A percentile compares a stretch with the other conserved stretches of the same genome.
phyloP scores from a whole-genome alignment of 805 yeast genomes.

The Hanseniaspora guilliermondii region DNA sequence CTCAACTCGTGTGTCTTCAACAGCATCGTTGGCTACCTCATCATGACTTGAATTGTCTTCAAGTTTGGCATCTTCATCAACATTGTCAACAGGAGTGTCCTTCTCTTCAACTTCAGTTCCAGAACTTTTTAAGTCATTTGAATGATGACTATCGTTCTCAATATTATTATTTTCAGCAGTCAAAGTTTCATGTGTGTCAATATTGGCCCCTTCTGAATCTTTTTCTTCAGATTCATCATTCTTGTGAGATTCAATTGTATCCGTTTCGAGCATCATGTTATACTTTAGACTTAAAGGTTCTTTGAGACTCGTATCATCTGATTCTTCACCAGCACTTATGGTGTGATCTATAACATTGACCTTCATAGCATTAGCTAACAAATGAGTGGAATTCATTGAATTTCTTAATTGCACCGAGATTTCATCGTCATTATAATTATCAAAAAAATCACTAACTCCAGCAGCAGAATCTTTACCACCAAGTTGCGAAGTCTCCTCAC shows the following conservation, averaged over 20 bases:
- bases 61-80: neutral
- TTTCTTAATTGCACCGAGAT: slow-evolving; percentile 7
- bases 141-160: neutral
- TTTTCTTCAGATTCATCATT: neutral
- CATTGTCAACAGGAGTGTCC: neutral
- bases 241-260: neutral
- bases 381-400: slow-evolving; percentile 1
- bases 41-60: neutral
- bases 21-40: neutral
- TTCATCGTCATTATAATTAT: slow-evolving; percentile 10
- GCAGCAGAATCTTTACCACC: neutral
- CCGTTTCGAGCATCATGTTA: neutral
- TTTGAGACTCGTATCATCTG: neutral
- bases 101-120: neutral
- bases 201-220: neutral
- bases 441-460: slow-evolving; percentile 15
- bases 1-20: neutral
- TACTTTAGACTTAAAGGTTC: neutral
- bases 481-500: neutral
- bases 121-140: neutral
- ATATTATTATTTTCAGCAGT: neutral
- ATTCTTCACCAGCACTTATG: slow-evolving; percentile 1
- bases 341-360: neutral
- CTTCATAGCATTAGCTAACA: neutral
- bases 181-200: neutral